Evolutionary conservation across 2,329 filamentous ascomycete genomes (phyloP), one percentile per base, ranked within the genome.

Genomic region (Fusarium tupiense): DNA sequence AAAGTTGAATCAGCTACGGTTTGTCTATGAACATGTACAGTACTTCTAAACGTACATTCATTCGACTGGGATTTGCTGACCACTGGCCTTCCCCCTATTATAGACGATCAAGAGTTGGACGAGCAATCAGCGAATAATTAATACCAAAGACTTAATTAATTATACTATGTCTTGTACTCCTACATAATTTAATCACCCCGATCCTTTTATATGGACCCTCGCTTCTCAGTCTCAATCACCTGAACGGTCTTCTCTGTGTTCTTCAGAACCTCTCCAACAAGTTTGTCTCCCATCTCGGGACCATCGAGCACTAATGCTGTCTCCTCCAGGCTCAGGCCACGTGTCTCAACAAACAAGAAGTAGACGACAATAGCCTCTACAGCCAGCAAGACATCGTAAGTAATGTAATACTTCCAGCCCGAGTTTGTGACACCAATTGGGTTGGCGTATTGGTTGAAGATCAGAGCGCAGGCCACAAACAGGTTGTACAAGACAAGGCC

Each of bases 281-380:
- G 65, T 7, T 16, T 68, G 20, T 67, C 46, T 10, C 65, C 53
- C 17, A 61, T 46, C 53, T 68, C 65, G 4, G 56, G 31, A 14
- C 92, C 73, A 91, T 68, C 65, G 5, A 68, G 47, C 2, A 68
- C 64, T 22, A 68, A 24, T 2, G 65, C 65, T 3, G 64, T 68
- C 47, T 68, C 64, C 37, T 68, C 65, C 12, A 68, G 37, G 14
- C 54, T 68, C 14, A 68, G 29, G 7, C 65, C 65, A 1, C 35
- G 35, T 0, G 65, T 68, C 54, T 68, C 65, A 11, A 68, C 64
- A 53, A 68, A 68, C 11, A 68, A 6, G 5, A 68, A 68, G 37
- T 68, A 68, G 11, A 68, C 65, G 7, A 68, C 65, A 24, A 68
- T 2, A 16, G 53, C 63, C 13, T 68, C 64, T 3, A 62, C 65